Base-by-base conservation (phyloP, 345 rosid species). In the Pseudoturritis turrita region DNA sequence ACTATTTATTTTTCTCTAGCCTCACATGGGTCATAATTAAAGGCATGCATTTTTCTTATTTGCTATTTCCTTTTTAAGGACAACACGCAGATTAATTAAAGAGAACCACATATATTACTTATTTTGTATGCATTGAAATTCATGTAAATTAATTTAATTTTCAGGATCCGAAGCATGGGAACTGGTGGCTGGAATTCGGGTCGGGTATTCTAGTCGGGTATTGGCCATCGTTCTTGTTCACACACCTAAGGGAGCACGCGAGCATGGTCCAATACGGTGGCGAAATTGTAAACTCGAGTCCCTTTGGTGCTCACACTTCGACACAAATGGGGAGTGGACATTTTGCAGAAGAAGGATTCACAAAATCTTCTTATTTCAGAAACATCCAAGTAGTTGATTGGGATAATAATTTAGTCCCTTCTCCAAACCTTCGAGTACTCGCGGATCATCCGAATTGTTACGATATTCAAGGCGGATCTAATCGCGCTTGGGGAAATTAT, bases 121-220 rank as follows among this genome's bases (percentile, higher is more conserved):
- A n/a, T 18, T 10, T 8, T 7, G 15, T 21, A 7, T 50, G 47
- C 59, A 65, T 65, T 8, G 28, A 61, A 31, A 33, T 31, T 39
- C 33, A 23, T 59, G 2, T 22, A 60, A 22, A 10, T n/a, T n/a
- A n/a, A n/a, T n/a, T n/a, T n/a, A n/a, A 13, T 7, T 8, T n/a
- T 10, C 50, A 96, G 99, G 99, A 96, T 85, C 99, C 99, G 71
- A 96, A 96, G 77, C 99, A 92, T 72, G 99, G 99, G 12, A 86
- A 96, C 62, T 96, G 99, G 99, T 96, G 99, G 99, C 78, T 96
- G 5, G 97, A 96, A 83, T 92, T 96, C 81, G 99, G 98, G 71
- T 83, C 92, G 6, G 99, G 99, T 39, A 77, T 90, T 28, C 63
- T 96, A 29, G 97, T 96, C 7, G 99, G 99, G 40, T 96, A 96